Evolutionary conservation across 768 basidiomycete species (phyloP), one percentile per base, ranked within the genome.

Genomic region (Xanthoconium stramineum): DNA sequence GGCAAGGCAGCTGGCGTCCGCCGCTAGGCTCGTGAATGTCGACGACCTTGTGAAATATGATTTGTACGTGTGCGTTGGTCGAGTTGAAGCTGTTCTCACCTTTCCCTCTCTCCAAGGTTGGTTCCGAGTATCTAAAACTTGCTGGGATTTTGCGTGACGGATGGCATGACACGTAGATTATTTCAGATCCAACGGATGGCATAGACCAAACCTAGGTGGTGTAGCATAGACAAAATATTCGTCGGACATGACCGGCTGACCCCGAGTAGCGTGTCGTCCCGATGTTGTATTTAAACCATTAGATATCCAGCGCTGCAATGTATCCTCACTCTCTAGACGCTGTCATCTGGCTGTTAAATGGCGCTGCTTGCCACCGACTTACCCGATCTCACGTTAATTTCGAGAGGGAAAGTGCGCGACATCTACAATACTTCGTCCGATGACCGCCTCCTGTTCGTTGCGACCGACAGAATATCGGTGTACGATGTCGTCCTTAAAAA

Each of bases 401-500:
- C 93, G 2, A 84, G 80, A 69, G 97, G 97, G 55, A 99, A 99
- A 81, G 97, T 99, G 20, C 85, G 97, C 54, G 96, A 98, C 72
- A 87, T 99, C 67, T 98, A 99, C 74, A 65, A 81, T 33, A 86
- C 84, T 13, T 85, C 87, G 6, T 84, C 83, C 7, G 78, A 81
- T 20, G 80, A 85, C 50, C 80, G 83, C 61, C 81, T 99, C 19
- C 81, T 99, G 40, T 98, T 98, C 69, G 88, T 98, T 55, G 95
- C 96, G 12, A 88, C 91, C 11, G 97, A 99, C 74, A 82, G 97
- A 59, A 96, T 98, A 69, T 96, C 92, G 19, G 95, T 95, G 0
- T 98, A 92, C 77, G 96, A 99, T 78, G 89, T 97, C 62, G 87
- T 98, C 67, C 81, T 99, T 59, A 84, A 85, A 68, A 94, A 96